A percentile compares a stretch with the other conserved stretches of the same genome.
Evolutionary conservation across 768 basidiomycete genomes (phyloP).

Genomic region (Lactarius sp.): DNA sequence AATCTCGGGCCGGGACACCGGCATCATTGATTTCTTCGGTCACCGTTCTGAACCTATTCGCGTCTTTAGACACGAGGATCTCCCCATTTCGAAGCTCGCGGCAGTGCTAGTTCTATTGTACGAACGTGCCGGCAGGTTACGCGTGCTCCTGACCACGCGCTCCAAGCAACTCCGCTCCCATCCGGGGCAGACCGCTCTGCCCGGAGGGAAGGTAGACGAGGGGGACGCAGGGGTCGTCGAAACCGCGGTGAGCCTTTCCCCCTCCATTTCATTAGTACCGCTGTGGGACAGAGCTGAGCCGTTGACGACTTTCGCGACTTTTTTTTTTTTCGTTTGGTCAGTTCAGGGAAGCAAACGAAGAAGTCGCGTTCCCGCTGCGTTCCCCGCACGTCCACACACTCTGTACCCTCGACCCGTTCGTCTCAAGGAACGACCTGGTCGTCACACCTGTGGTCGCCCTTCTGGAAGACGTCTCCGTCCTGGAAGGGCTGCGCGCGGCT

Average conservation of each 20-base stretch:
- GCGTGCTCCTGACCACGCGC: conserved; percentile 81
- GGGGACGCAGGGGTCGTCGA: conserved; percentile 55
- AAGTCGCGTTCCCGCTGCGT: conserved; percentile 63
- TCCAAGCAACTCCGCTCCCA: conserved; percentile 71
- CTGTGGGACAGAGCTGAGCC: background rate
- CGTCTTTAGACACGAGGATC: conserved; percentile 7
- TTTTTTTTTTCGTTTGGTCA: conserved; percentile 30
- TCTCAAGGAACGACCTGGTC: conserved; percentile 61
- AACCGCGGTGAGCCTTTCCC: conserved; percentile 61
- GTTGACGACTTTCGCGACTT: too few species aligned
- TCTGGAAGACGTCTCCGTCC: conserved; percentile 48
- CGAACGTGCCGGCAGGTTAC: conserved; percentile 59
- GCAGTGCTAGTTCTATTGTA: conserved; percentile 80
- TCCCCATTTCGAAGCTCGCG: conserved; percentile 47
- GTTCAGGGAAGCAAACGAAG: conserved; percentile 83
- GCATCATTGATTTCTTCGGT: too few species aligned
- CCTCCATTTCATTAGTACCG: conserved; percentile 34
- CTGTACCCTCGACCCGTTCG: conserved; percentile 59
- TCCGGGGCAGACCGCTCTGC: conserved; percentile 77
- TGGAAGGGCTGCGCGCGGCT: conserved; percentile 49
- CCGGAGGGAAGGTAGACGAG: conserved; percentile 74
- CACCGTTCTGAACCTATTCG: background rate
- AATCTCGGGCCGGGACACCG: background rate
- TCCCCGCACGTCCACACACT: conserved; percentile 55
- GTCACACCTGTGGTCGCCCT: conserved; percentile 79